Percentiles rank a stretch among this genome's conserved stretches.
Evolutionary conservation across 2,329 filamentous ascomycete species (phyloP).

Genomic region (Pezicula neosporulosa): DNA sequence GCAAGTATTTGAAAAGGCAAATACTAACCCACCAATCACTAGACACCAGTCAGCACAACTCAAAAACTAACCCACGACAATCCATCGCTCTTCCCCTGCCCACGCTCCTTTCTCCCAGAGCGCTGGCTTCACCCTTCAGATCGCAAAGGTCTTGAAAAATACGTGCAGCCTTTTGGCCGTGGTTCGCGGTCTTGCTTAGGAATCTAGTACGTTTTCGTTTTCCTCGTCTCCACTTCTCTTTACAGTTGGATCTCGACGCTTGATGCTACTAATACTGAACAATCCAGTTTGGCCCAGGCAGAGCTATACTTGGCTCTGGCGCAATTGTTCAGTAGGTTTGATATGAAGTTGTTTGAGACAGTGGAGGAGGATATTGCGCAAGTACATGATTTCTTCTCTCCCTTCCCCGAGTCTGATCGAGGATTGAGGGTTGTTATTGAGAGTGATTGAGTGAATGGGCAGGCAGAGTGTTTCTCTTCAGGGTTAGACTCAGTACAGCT

Average conservation of each 20-base stretch:
- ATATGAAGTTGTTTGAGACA: slow-evolving; percentile 10
- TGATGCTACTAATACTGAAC: not conserved
- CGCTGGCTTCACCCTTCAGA: slow-evolving; percentile 9
- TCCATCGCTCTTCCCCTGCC: slow-evolving; percentile 10
- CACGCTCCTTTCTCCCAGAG: slow-evolving; percentile 11
- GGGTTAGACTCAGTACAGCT: too few species aligned
- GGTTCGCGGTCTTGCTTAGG: slow-evolving; percentile 9
- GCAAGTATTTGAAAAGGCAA: too few species aligned
- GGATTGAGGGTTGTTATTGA: slow-evolving; percentile 4
- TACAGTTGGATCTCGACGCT: too few species aligned
- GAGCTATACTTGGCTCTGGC: slow-evolving; percentile 14
- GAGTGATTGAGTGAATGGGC: not conserved
- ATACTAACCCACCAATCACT: not conserved
- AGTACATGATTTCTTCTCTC: slow-evolving; percentile 12
- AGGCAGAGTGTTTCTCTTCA: too few species aligned
- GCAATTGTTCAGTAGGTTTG: slow-evolving; percentile 7
- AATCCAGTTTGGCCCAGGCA: slow-evolving; percentile 10
- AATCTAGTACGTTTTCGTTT: slow-evolving; percentile 9
- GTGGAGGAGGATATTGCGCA: slow-evolving; percentile 9
- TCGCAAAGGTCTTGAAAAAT: slow-evolving; percentile 10
- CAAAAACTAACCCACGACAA: slow-evolving; percentile 13
- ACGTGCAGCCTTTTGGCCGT: slow-evolving; percentile 9
- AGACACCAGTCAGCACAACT: slow-evolving; percentile 16
- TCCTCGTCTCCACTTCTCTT: not conserved
- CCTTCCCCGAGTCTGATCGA: slow-evolving; percentile 7